Conservation (phyloP, 2,329 filamentous ascomycete species). For the Biscogniauxia marginata region DNA sequence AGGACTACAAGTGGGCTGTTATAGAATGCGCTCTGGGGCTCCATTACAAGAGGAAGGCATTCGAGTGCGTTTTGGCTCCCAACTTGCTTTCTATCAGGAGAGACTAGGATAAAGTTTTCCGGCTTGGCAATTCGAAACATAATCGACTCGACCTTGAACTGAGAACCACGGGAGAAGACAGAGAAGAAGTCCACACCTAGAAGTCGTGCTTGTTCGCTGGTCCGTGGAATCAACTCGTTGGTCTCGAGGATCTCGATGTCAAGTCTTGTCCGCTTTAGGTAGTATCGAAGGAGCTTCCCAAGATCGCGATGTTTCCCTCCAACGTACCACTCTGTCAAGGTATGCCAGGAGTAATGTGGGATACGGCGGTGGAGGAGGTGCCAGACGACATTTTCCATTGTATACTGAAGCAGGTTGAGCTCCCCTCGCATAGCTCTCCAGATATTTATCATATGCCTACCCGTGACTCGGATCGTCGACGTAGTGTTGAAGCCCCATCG, state of each 20-base stretch:
- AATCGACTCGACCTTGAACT: constrained; percentile 97
- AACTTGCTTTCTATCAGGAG: constrained; percentile 87
- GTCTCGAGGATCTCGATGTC: constrained; percentile 88
- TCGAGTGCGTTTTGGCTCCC: constrained; percentile 92
- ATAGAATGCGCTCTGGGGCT: constrained; percentile 94
- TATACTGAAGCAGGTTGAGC: constrained; percentile 88
- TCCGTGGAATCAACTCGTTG: constrained; percentile 84
- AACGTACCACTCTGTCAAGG: constrained; percentile 79
- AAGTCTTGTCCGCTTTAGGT: constrained; percentile 70
- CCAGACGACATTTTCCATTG: constrained; percentile 93
- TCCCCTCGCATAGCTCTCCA: constrained; percentile 97
- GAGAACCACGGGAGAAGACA: constrained; percentile 89
- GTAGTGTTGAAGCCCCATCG: constrained; percentile 93
- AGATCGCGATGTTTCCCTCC: constrained; percentile 68
- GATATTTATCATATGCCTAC: constrained; percentile 93
- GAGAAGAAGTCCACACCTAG: constrained; percentile 96
- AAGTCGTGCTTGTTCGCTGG: constrained; percentile 89
- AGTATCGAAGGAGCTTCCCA: constrained; percentile 74
- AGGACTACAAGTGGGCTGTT: constrained; percentile 84
- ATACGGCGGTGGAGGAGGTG: constrained; percentile 84
- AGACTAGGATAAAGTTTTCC: constrained; percentile 88
- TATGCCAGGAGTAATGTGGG: constrained; percentile 79
- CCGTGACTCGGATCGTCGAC: constrained; percentile 88
- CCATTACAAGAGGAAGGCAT: constrained; percentile 94
- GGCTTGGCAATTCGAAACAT: constrained; percentile 99